phyloP scores from a whole-genome alignment of 345 rosid genomes.

The Lagerstroemia speciosa region DNA sequence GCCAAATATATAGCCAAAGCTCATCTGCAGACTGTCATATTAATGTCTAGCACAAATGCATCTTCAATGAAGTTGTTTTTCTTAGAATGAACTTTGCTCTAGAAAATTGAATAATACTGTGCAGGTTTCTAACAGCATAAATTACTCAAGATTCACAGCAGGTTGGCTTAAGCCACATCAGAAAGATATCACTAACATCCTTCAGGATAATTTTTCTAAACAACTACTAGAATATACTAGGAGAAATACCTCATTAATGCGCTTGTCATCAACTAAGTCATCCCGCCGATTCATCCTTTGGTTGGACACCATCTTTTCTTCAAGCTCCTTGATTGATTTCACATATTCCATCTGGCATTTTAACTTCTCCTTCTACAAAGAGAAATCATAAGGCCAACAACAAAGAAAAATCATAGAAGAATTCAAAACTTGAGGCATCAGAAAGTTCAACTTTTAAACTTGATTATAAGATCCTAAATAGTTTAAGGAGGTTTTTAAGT shows the following conservation, averaged over 20 bases:
- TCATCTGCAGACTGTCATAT: not conserved
- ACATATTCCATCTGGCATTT: slow-evolving; percentile 85
- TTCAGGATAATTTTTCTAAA: not conserved
- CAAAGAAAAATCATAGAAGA: not conserved
- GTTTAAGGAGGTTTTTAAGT: not conserved
- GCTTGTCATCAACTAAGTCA: slow-evolving; percentile 34
- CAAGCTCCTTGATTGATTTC: slow-evolving; percentile 88
- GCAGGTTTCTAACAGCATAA: not conserved
- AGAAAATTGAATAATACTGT: not conserved
- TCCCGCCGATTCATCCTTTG: slow-evolving; percentile 43
- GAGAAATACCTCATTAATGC: slow-evolving; percentile 26
- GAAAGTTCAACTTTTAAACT: not conserved
- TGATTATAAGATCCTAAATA: not conserved
- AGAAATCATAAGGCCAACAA: not conserved
- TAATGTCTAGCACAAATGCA: not conserved
- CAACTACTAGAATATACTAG: not conserved
- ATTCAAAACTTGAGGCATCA: not conserved
- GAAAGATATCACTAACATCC: not conserved
- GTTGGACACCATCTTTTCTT: slow-evolving; percentile 67
- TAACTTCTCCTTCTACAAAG: slow-evolving; percentile 63
- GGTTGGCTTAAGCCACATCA: not conserved
- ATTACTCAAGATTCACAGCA: not conserved
- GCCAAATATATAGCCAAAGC: not conserved
- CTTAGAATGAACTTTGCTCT: not conserved
- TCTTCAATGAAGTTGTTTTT: not conserved